These are phyloP conservation scores for Plasmodium gaboni DNA, from an alignment of 169 alveolate genomes.

Conservation along the genomic window DNA sequence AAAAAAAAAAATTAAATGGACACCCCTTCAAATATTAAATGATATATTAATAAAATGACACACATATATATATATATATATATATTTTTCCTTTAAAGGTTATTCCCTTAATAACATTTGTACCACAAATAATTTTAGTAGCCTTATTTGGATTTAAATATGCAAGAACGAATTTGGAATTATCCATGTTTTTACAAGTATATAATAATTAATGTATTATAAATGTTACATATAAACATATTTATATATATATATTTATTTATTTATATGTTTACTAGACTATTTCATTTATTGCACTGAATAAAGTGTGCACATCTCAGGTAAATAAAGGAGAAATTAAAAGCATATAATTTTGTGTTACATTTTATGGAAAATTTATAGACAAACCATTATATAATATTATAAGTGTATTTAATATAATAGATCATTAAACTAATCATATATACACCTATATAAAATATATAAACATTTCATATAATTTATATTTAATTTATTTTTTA, in stretches of 20 bases:
- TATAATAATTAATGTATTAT: background rate
- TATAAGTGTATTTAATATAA: too few relatives aligned
- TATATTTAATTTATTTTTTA: slow-evolving; percentile 11
- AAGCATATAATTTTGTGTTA: background rate
- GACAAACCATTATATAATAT: too few relatives aligned
- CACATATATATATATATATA: background rate
- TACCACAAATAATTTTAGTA: slow-evolving; percentile 85
- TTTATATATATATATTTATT: slow-evolving; percentile 74
- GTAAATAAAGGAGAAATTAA: slow-evolving; percentile 26
- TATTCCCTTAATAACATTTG: slow-evolving; percentile 83
- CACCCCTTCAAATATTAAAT: too few relatives aligned
- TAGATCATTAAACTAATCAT: too few relatives aligned
- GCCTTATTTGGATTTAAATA: slow-evolving; percentile 79
- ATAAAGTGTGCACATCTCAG: slow-evolving; percentile 96
- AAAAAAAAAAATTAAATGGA: too few relatives aligned
- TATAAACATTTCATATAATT: background rate
- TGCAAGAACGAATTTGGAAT: slow-evolving; percentile 80
- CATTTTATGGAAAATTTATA: too few relatives aligned
- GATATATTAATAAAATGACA: too few relatives aligned
- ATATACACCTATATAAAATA: background rate
- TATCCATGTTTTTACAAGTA: slow-evolving; percentile 80
- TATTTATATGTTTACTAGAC: slow-evolving; percentile 86
- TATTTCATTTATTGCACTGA: slow-evolving; percentile 94
- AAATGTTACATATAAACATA: background rate
- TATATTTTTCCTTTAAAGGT: slow-evolving; percentile 43